Evolutionary conservation across 2,329 filamentous ascomycete genomes (phyloP), one percentile per base, ranked within the genome.

Genomic region (Sclerotinia subarctica): DNA sequence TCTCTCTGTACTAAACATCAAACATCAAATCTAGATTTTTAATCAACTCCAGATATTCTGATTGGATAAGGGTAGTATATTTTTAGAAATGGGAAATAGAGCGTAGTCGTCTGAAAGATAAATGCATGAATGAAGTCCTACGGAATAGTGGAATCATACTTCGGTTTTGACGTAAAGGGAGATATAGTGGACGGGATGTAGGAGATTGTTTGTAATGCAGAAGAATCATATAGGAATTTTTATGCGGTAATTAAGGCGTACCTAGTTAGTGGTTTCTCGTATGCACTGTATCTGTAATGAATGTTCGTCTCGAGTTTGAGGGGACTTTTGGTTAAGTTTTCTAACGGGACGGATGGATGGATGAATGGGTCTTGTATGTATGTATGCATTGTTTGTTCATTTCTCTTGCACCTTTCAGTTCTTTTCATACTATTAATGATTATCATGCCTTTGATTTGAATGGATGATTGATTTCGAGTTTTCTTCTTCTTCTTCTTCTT

Each of bases 381-480:
- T 32, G 32, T 32, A 26, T 38, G 57, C 57, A 46, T 59, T 47
- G 42, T 46, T 6, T 47, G 26, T 19, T 5, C 46, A 59, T 59
- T 59, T 46, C 42, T 59, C 17, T 46, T 46, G 24, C 8, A 21
- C 24, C 29, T 46, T 17, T 21, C 8, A 24, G 44, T 29, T 13
- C 15, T 46, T 59, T 46, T 8, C 35, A 42, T 42, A 15, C 13
- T 42, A 15, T 42, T 42, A 46, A 32, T 32, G 17, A 46, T 10
- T 13, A 29, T 59, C 5, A 59, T 59, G 42, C 57, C 57, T 59
- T 59, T 46, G 57, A 59, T 59, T 46, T 29, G 5, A 47, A 46
- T 29, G 5, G 32, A 32, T 26, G 2, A 42, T 42, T 42, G 38
- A 42, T 42, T 15, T 15, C 38, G 38, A 5, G 6, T 29, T 59